Evolutionary conservation across 2,329 filamentous ascomycete species (phyloP), one percentile per base, ranked within the genome.

Genomic region (Exophiala calicioides): DNA sequence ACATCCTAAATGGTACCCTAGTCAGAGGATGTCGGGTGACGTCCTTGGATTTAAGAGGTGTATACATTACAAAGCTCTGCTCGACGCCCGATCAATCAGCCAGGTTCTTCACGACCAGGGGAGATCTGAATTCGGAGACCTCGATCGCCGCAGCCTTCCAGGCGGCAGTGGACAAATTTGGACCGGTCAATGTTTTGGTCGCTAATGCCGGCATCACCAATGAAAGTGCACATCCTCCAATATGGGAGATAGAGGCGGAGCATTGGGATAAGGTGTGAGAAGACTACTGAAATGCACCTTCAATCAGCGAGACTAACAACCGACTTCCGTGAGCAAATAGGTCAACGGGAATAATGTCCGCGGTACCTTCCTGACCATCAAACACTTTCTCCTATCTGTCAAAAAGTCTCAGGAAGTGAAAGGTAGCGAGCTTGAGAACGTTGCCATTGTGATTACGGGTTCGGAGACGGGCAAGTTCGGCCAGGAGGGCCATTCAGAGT

Each of bases 321-420:
- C 5, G 12, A 23, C 19, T 16, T 7, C 19, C 21, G 15, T n/a
- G 12, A 10, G 15, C 78, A 36, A 67, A 70, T 21, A 53, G 50
- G 50, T 70, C 1, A 77, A 78, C 53, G 63, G 65, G 16, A 67
- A 68, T 16, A 79, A 79, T 51, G 68, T 74, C 12, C 70, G 73
- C 12, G 76, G 75, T 4, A 77, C 74, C 1, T 80, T 77, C 51
- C 63, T 81, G 3, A 76, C 75, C 0, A 73, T 80, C 59, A 80
- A 80, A 55, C 73, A 79, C 49, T 80, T 79, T 59, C 62, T 80
- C 4, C 69, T 64, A 23, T 61, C 64, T 1, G 70, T 74, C 0
- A 66, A 70, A 10, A 50, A 58, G 3, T 49, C 59, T 2, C 76
- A 79, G 52, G 56, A 69, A 16, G 52, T 48, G 2, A 55, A 60